Base-by-base conservation (phyloP, 1,139 yeast species). In the Suhomyces taliae region DNA sequence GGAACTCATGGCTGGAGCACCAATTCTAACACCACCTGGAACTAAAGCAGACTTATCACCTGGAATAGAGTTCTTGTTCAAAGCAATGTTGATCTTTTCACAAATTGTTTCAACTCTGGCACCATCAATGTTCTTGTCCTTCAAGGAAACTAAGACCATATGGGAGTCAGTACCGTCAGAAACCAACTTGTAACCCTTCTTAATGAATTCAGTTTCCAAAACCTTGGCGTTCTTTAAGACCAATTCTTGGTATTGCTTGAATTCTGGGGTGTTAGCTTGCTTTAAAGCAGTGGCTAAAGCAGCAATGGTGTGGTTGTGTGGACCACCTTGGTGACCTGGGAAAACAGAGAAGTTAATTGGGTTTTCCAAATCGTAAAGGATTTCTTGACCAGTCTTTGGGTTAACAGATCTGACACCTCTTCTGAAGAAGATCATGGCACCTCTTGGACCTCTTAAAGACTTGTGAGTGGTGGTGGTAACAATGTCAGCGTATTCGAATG, bases 321-420 rank as follows among this genome's bases (percentile, higher is more conserved):
- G 99, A 68, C 99, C 99, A 79, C 99, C 99, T 78, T 93, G 99
- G 74, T 93, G 98, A 61, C 97, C 98, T 60, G 99, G 99, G 91
- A 93, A 93, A 54, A 93, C 98, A 8, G 97, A 90, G 71, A 93
- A 93, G 82, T 93, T 93, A 74, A 93, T 91, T 71, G 89, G 89
- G 70, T 85, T 85, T 76, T 93, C 99, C 69, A 93, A 82, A 67
- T 93, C 97, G 71, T 90, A 93, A 56, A 81, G 70, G 53, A 87
- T 76, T 74, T 90, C 95, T 70, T 87, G 87, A 59, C 98, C 98
- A 65, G 91, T 89, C 79, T 91, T 93, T 60, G 88, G 83, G 76
- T 87, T 88, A 59, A 85, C 81, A 44, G 89, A 83, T 75, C 97
- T 85, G 52, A 90, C 87, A 61, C 98, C 98, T 78, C 90, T 89